A percentile compares a stretch with the other conserved stretches of the same genome.
Conservation (phyloP, 2,329 filamentous ascomycete species). For the Stagonosporopsis vannaccii region DNA sequence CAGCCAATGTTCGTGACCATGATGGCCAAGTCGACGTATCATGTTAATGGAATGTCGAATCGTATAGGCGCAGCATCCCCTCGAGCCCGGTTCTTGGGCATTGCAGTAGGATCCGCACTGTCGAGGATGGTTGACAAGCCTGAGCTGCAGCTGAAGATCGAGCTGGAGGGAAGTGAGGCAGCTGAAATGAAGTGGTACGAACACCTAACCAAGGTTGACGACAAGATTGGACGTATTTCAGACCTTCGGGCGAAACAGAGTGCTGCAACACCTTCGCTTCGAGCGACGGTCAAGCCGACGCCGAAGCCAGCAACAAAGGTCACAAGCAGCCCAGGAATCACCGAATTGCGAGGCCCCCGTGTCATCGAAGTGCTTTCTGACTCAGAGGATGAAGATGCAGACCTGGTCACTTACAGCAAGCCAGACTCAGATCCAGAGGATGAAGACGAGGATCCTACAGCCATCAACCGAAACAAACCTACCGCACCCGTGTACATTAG, state of each 20-base stretch:
- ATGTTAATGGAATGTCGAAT: constrained; percentile 83
- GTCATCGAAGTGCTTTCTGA: constrained; percentile 63
- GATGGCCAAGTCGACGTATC: constrained; percentile 73
- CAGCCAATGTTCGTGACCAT: constrained; percentile 71
- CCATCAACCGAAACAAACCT: constrained; percentile 82
- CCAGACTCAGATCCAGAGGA: constrained; percentile 89
- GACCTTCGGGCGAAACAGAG: constrained; percentile 21
- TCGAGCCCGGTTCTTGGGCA: constrained; percentile 81
- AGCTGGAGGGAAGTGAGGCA: constrained; percentile 77
- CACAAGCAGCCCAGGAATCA: constrained; percentile 22
- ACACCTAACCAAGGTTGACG: constrained; percentile 66
- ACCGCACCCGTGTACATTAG: constrained; percentile 89
- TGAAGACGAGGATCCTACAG: constrained; percentile 89
- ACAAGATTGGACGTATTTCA: constrained; percentile 62
- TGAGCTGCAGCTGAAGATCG: constrained; percentile 80
- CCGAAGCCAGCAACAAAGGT: constrained; percentile 18
- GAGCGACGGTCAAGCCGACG: constrained; percentile 7
- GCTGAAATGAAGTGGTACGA: constrained; percentile 80
- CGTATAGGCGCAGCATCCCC: constrained; percentile 78
- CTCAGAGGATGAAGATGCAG: constrained; percentile 60
- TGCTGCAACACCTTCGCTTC: background rate
- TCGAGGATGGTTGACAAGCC: constrained; percentile 70
- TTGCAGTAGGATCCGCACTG: constrained; percentile 81
- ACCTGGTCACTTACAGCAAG: constrained; percentile 80
- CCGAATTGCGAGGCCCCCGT: constrained; percentile 49